A percentile compares a stretch with the other conserved stretches of the same genome.
phyloP scores from a whole-genome alignment of 768 basidiomycete genomes.

The Lactarius hengduanensis region DNA sequence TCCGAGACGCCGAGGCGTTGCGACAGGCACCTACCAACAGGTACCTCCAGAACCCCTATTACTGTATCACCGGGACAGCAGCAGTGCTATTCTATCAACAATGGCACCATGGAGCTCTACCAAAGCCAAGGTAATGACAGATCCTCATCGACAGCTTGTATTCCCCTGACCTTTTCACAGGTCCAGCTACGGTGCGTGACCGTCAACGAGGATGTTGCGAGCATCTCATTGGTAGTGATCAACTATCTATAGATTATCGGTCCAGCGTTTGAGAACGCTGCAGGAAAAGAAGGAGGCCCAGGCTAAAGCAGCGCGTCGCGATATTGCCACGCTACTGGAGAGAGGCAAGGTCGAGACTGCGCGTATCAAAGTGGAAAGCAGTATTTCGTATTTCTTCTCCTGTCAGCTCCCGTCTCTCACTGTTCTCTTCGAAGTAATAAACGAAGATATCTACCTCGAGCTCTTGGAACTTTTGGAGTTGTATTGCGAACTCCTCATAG shows the following conservation, averaged over 20 bases:
- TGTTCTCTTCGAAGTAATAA: slow-evolving; percentile 54
- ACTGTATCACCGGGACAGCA: not conserved
- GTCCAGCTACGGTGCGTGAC: slow-evolving; percentile 48
- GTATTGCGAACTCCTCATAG: slow-evolving; percentile 90
- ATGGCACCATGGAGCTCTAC: slow-evolving; percentile 61
- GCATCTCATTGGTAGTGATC: not conserved
- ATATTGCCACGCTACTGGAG: slow-evolving; percentile 79
- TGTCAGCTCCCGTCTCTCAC: slow-evolving; percentile 19
- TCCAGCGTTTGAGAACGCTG: slow-evolving; percentile 79
- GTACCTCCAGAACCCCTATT: not conserved
- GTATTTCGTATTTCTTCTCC: slow-evolving; percentile 45
- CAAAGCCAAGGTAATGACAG: slow-evolving; percentile 52
- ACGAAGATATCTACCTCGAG: slow-evolving; percentile 83
- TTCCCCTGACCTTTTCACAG: slow-evolving; percentile 32
- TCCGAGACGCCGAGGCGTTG: not conserved
- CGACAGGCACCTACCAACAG: not conserved
- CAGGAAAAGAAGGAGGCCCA: slow-evolving; percentile 94
- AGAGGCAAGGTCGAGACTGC: slow-evolving; percentile 82
- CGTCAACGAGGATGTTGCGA: not conserved
- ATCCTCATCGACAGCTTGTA: not conserved
- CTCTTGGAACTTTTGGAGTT: slow-evolving; percentile 90
- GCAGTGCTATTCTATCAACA: not conserved
- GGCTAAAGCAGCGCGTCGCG: slow-evolving; percentile 66
- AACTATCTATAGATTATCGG: slow-evolving; percentile 57
- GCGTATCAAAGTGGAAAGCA: slow-evolving; percentile 78